phyloP scores from a whole-genome alignment of 139 green algal species.

The Axilococcus clingmanii region DNA sequence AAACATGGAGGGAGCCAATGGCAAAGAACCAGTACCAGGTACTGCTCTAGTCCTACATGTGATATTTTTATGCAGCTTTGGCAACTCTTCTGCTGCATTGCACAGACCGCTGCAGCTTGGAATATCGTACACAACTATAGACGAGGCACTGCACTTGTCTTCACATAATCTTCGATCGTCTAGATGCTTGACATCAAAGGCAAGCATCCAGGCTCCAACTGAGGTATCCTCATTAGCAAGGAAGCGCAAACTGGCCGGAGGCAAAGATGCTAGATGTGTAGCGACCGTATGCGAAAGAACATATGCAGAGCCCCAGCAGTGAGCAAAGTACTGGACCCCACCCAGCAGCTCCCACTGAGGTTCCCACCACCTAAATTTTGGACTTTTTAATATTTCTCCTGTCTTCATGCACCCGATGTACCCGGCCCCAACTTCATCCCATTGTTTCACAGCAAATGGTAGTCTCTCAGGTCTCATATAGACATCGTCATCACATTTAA shows the following conservation, averaged over 20 bases:
- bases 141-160: conserved; percentile 15
- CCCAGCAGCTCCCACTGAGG: conserved; percentile 45
- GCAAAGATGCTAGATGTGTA: conserved; percentile 11
- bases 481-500: conserved; percentile 66
- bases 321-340: conserved; percentile 39
- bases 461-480: conserved; percentile 42
- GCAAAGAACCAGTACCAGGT: no score
- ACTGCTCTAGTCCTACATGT: no score
- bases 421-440: conserved; percentile 24
- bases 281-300: conserved; percentile 36
- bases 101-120: no score
- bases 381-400: conserved; percentile 29
- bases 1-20: no score
- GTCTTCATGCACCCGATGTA: conserved; percentile 68
- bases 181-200: conserved; percentile 47
- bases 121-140: conserved; percentile 33
- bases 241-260: conserved; percentile 24
- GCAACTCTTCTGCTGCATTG: no score
- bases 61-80: no score
- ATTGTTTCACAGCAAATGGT: conserved; percentile 34
- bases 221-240: conserved; percentile 62
- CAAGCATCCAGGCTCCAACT: conserved; percentile 55
- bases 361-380: conserved; percentile 40
- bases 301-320: conserved; percentile 49
- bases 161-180: conserved; percentile 55